Base-by-base conservation (phyloP, 805 yeast species). In the Kuraishia capsulata region DNA sequence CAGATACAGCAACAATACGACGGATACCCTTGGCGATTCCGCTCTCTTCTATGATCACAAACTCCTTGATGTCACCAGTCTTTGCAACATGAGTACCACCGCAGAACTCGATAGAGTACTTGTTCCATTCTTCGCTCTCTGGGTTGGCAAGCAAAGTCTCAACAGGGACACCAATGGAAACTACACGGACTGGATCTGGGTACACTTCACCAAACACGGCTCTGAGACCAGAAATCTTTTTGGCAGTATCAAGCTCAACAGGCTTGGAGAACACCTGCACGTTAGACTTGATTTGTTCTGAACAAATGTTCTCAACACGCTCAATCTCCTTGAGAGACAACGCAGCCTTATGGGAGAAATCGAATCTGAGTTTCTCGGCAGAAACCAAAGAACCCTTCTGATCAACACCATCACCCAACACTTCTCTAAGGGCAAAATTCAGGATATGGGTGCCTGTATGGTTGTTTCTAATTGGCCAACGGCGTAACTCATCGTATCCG, bases 1-100 rank as follows among this genome's bases (percentile, higher is more conserved):
- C 97, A 14, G 97, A 84, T 38, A 92, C 96, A 20, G 96, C 97
- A 41, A 92, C 96, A 58, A 92, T 84, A 72, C 99, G 86, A 67
- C 99, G 80, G 45, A 88, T 87, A 64, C 99, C 99, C 68, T 92
- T 92, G 44, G 98, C 97, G 61, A 92, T 92, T 64, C 98, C 97
- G 46, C 86, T 76, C 65, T 92, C 99, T 69, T 92, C 99, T 45
- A 82, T 68, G 39, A 92, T 74, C 26, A 92, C 85, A 47, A 92
- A 75, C 49, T 85, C 90, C 60, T 88, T 88, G 58, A 92, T 92
- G 43, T 90, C 97, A 44, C 90, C 83, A 16, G 97, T 90, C 62
- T 83, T 81, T 36, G 76, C 71, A 48, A 92, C 96, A 55, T 92
- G 99, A 10, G 98, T 92, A 65, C 99, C 99, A 65, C 99, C 99